Evolutionary conservation across 768 basidiomycete genomes (phyloP).

Genomic region (Mycena capillaripes): DNA sequence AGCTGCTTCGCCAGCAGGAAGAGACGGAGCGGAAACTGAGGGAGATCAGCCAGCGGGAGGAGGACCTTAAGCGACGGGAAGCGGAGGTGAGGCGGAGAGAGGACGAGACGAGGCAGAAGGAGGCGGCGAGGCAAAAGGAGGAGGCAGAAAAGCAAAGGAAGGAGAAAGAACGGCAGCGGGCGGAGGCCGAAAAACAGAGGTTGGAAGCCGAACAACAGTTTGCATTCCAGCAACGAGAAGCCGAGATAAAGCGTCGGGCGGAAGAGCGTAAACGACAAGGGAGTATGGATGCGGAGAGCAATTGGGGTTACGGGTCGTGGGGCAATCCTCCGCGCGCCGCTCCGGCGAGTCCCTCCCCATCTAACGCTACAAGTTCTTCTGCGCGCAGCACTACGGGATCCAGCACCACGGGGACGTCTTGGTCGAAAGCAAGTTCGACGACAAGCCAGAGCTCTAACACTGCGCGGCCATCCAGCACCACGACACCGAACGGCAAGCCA

Average conservation of each 20-base stretch:
- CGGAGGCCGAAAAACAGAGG: too few relatives aligned
- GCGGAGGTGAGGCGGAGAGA: conserved; percentile 33
- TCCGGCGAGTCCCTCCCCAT: conserved; percentile 47
- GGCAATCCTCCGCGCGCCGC: conserved; percentile 34
- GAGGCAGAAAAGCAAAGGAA: conserved; percentile 34
- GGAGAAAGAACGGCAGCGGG: too few relatives aligned
- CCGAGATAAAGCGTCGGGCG: conserved; percentile 56
- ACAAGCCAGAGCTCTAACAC: conserved; percentile 43
- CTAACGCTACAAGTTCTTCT: conserved; percentile 36
- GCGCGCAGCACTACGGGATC: conserved; percentile 29
- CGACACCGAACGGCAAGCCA: conserved; percentile 23
- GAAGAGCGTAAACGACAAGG: conserved; percentile 63
- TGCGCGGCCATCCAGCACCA: conserved; percentile 25
- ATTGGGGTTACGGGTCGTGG: conserved; percentile 43
- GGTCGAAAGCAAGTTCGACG: conserved; percentile 36
- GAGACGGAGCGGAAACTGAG: conserved; percentile 36
- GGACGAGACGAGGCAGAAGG: conserved; percentile 35
- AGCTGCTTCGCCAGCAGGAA: conserved; percentile 35
- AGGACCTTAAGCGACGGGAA: too few relatives aligned
- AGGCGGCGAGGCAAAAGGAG: conserved; percentile 34
- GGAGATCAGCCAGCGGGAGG: conserved; percentile 34
- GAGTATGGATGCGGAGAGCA: conserved; percentile 52
- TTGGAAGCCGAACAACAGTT: conserved; percentile 42
- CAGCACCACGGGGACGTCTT: conserved; percentile 4
- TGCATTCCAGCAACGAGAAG: conserved; percentile 58